phyloP scores from a whole-genome alignment of 1,139 yeast species.

The Blastobotrys indianensis region DNA sequence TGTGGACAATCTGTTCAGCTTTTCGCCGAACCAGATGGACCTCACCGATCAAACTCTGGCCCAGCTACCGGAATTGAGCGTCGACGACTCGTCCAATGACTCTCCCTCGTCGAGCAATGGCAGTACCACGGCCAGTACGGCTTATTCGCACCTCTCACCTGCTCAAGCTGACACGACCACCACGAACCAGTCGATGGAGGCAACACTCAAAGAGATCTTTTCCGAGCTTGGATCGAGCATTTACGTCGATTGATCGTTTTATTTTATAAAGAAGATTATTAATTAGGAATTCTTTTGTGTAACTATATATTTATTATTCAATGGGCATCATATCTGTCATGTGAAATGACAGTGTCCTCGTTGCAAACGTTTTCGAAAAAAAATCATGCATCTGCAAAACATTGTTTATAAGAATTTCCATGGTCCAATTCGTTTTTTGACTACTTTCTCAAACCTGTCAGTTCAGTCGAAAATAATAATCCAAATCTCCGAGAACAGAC shows the following conservation, averaged over 20 bases:
- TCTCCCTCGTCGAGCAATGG: not conserved
- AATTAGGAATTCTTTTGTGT: too few relatives aligned
- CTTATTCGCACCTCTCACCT: not conserved
- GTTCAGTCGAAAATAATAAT: too few relatives aligned
- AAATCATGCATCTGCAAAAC: too few relatives aligned
- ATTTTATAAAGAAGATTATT: not conserved
- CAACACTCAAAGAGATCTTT: constrained; percentile 7
- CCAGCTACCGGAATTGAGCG: constrained; percentile 1
- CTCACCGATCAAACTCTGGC: not conserved
- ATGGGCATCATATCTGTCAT: too few relatives aligned
- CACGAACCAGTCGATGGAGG: constrained; percentile 3
- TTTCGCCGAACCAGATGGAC: not conserved
- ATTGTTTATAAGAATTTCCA: too few relatives aligned
- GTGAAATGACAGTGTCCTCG: too few relatives aligned
- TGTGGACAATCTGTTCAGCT: not conserved
- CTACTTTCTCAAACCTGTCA: too few relatives aligned
- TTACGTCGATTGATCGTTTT: not conserved
- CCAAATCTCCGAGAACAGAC: too few relatives aligned
- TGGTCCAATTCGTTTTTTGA: too few relatives aligned
- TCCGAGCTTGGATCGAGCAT: constrained; percentile 8
- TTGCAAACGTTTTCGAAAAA: too few relatives aligned
- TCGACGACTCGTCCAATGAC: not conserved
- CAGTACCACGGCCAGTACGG: not conserved
- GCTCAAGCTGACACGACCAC: not conserved
- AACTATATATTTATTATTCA: too few relatives aligned